Percentiles rank a stretch among this genome's conserved stretches.
These are phyloP conservation scores for Acanthamoeba triangularis DNA, from an alignment of 208 protist genomes.

Conservation along the genomic window DNA sequence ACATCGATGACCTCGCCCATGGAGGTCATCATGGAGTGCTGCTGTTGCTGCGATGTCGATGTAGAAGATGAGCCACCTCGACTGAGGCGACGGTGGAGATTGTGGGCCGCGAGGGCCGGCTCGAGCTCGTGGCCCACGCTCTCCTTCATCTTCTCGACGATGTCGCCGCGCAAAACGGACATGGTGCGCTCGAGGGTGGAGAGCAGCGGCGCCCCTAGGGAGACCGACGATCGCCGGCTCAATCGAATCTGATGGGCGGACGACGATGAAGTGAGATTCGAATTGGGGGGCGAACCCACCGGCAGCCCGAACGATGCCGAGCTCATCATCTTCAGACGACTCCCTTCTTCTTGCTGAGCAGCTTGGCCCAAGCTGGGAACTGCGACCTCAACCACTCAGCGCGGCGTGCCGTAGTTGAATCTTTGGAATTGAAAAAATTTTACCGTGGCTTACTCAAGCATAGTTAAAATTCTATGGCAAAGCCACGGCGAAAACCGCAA, in stretches of 20 bases:
- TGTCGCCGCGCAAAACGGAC: slow-evolving; percentile 10
- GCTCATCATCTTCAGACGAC: not conserved
- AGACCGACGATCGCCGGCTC: not conserved
- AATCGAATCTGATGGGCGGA: not conserved
- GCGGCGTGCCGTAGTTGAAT: not conserved
- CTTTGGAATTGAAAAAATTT: not conserved
- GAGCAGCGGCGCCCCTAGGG: not conserved
- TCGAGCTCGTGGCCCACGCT: slow-evolving; percentile 11
- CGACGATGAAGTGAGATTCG: not conserved
- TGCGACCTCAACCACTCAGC: too few relatives aligned
- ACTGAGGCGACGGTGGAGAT: slow-evolving; percentile 11
- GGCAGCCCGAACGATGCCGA: slow-evolving; percentile 7
- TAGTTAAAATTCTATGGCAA: too few relatives aligned
- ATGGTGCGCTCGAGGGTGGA: not conserved
- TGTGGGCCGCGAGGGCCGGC: not conserved
- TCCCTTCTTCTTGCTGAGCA: not conserved
- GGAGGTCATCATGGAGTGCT: not conserved
- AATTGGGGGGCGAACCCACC: not conserved
- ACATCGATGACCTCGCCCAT: not conserved
- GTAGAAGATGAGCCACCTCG: not conserved
- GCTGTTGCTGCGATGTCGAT: not conserved
- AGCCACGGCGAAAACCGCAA: too few relatives aligned
- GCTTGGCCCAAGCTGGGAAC: not conserved
- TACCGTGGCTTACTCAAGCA: too few relatives aligned
- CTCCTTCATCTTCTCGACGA: slow-evolving; percentile 24